phyloP scores from a whole-genome alignment of 2,329 filamentous ascomycete genomes.

The Arachnomyces sp. region DNA sequence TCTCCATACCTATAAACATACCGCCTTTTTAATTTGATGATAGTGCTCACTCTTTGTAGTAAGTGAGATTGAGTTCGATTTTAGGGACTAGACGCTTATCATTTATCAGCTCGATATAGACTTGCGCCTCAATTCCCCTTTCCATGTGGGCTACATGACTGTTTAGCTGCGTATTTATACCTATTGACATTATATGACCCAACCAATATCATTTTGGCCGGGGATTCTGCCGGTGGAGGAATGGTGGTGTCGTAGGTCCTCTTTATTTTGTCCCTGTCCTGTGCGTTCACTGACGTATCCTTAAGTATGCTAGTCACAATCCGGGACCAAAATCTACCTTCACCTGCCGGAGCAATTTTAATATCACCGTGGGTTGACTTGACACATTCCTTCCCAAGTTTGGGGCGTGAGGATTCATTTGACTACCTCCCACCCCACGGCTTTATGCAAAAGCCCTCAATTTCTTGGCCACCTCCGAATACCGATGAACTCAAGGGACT shows the following conservation, averaged over 20 bases:
- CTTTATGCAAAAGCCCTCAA: conserved; percentile 83
- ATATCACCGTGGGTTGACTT: conserved; percentile 95
- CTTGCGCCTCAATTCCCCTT: conserved; percentile 92
- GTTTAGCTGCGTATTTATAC: conserved; percentile 77
- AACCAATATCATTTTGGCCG: conserved; percentile 75
- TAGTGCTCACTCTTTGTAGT: conserved; percentile 13
- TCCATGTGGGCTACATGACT: conserved; percentile 85
- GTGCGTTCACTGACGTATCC: conserved; percentile 16
- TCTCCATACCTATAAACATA: not conserved
- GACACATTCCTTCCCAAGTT: conserved; percentile 89
- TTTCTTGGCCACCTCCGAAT: conserved; percentile 87
- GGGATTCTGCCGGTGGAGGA: conserved; percentile 88
- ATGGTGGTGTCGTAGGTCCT: conserved; percentile 61
- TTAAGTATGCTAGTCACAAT: conserved; percentile 64
- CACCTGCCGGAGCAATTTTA: conserved; percentile 83
- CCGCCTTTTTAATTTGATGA: not conserved
- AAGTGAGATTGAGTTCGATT: too few species aligned
- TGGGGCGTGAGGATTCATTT: conserved; percentile 61
- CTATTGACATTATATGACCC: conserved; percentile 70
- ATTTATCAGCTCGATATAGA: conserved; percentile 59
- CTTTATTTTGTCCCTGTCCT: not conserved
- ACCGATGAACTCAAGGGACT: conserved; percentile 58
- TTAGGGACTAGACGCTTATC: not conserved
- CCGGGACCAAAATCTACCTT: conserved; percentile 71
- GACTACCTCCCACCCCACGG: conserved; percentile 87